These are phyloP conservation scores for Wakefieldia striispora DNA, from an alignment of 768 basidiomycete genomes.

Conservation along the genomic window DNA sequence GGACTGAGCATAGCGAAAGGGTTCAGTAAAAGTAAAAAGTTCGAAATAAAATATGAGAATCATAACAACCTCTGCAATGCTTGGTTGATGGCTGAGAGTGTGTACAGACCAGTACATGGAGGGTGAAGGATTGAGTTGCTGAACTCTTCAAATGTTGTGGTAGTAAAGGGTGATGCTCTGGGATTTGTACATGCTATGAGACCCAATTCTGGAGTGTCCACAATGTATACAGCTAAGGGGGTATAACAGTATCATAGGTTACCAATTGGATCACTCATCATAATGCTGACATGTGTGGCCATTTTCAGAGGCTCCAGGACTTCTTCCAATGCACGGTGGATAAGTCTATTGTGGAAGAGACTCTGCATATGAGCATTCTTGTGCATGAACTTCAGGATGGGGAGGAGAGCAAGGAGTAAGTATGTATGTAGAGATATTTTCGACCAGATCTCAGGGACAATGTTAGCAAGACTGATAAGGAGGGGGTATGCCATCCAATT, in stretches of 20 bases:
- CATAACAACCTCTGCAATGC: too few relatives aligned
- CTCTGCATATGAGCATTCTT: background rate
- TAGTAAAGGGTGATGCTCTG: conserved; percentile 27
- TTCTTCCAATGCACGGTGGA: conserved; percentile 32
- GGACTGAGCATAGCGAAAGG: too few relatives aligned
- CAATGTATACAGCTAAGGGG: conserved; percentile 31
- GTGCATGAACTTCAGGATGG: conserved; percentile 17
- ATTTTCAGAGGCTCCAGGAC: conserved; percentile 25
- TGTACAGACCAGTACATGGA: conserved; percentile 22
- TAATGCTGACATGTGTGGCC: conserved; percentile 19
- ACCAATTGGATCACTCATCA: conserved; percentile 28
- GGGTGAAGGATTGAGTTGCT: conserved; percentile 29
- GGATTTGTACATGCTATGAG: conserved; percentile 26
- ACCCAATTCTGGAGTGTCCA: conserved; percentile 32
- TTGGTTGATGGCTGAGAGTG: conserved; percentile 16
- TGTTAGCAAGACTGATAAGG: background rate
- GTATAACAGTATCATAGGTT: conserved; percentile 24
- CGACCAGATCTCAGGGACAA: background rate
- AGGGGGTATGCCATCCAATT: conserved; percentile 4
- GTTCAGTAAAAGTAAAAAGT: too few relatives aligned
- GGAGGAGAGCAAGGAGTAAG: conserved; percentile 15
- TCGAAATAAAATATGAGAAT: too few relatives aligned
- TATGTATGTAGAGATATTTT: conserved; percentile 5
- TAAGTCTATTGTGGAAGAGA: conserved; percentile 25
- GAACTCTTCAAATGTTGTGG: conserved; percentile 30